Evolutionary conservation across 1,139 yeast genomes (phyloP), one percentile per base, ranked within the genome.

Genomic region (Kodamaea arcana): DNA sequence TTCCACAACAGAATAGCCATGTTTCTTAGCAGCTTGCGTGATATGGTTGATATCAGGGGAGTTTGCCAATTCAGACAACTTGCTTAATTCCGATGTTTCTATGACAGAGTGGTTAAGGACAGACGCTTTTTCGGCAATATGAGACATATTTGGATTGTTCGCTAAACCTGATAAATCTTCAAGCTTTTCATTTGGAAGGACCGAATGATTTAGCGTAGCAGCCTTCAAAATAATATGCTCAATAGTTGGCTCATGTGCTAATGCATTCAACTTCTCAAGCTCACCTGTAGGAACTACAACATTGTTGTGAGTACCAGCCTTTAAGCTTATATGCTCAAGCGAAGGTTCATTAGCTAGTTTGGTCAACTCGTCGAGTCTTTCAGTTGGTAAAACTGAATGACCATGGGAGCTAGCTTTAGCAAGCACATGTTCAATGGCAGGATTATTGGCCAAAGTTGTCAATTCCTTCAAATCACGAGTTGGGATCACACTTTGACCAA

Each of bases 1-100:
- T 1, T 51, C 39, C 4, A 59, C 30, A 7, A 61, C 35, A 2
- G 43, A 39, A 34, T 57, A 54, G 24, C 42, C 40, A 26, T 39
- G 39, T 1, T 30, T 13, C 5, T 31, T 29, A 0, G 54, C 54
- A 24, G 52, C 50, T 3, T 41, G 38, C 12, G 38, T 36, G 5
- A 65, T 27, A 32, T 56, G 55, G 0, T 48, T 51, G 26, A 60
- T 29, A 4, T 46, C 24, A 7, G 65, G 66, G 4, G 36, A 37
- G 20, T 39, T 26, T n/a, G 48, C 46, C 21, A 35, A 27, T n/a
- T 36, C 33, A n/a, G 30, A 20, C 37, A 58, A 43, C 3, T 40
- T 33, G 8, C 41, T 38, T 30, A 45, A 46, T n/a, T 46, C 54
- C 3, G 41, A 44, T 7, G 31, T 32, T 2, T 38, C 22, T 11